Percentiles rank a stretch among this genome's conserved stretches.
phyloP scores from a whole-genome alignment of 257 asterid species.

The Nicotiana tomentosiformis region DNA sequence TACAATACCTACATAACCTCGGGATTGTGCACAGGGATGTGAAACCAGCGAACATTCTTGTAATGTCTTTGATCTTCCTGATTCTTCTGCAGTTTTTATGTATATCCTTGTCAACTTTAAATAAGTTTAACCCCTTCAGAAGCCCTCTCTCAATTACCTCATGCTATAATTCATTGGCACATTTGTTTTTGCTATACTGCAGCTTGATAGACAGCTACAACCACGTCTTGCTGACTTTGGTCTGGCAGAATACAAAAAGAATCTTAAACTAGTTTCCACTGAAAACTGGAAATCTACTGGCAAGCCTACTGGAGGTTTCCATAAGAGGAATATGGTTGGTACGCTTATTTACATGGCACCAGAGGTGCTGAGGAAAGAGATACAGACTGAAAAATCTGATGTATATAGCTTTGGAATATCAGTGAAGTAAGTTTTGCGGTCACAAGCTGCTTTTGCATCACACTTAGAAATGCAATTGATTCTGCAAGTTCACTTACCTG shows the following conservation, averaged over 20 bases:
- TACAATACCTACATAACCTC: slow-evolving; percentile 79
- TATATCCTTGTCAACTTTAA: slow-evolving; percentile 3
- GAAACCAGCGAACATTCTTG: slow-evolving; percentile 96
- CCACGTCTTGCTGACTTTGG: slow-evolving; percentile 92
- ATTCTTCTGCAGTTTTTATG: background rate
- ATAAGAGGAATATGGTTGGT: slow-evolving; percentile 92
- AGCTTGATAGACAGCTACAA: slow-evolving; percentile 60
- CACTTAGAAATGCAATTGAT: background rate
- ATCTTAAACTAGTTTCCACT: slow-evolving; percentile 64
- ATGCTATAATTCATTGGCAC: background rate
- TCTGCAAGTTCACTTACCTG: background rate
- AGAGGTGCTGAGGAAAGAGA: slow-evolving; percentile 78
- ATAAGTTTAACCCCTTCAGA: slow-evolving; percentile 11
- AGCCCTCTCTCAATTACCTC: background rate
- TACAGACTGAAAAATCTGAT: slow-evolving; percentile 89
- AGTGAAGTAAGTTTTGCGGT: slow-evolving; percentile 55
- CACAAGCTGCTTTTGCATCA: slow-evolving; percentile 10
- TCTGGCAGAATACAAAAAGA: slow-evolving; percentile 70
- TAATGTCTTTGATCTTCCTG: slow-evolving; percentile 39
- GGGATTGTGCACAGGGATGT: slow-evolving; percentile 98
- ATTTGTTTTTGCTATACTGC: slow-evolving; percentile 23
- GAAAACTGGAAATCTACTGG: slow-evolving; percentile 81
- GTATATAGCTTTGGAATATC: slow-evolving; percentile 91
- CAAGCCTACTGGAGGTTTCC: slow-evolving; percentile 98
- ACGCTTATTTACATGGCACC: slow-evolving; percentile 98